phyloP scores from a whole-genome alignment of 306 rosid species.

The Delonix regia region DNA sequence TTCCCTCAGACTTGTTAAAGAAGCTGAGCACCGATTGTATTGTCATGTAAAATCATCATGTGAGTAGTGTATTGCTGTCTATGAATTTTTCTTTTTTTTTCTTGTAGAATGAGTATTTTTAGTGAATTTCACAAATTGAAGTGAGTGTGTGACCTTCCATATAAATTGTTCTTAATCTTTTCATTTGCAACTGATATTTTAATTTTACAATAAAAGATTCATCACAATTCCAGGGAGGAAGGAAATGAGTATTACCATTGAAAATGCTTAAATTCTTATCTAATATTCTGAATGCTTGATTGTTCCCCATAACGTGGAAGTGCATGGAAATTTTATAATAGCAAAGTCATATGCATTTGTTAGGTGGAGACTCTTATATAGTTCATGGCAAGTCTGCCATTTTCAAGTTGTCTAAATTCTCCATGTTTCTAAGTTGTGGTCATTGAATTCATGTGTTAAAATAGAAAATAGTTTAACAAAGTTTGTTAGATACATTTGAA shows the following conservation, averaged over 20 bases:
- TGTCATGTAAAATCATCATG: slow-evolving; percentile 82
- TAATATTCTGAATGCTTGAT: no score
- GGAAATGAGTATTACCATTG: no score
- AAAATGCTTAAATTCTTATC: no score
- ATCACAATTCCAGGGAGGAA: background rate
- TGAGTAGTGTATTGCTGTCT: slow-evolving; percentile 41
- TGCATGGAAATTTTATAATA: no score
- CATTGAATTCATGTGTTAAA: background rate
- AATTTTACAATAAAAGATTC: background rate
- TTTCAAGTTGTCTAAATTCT: background rate
- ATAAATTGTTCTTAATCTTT: background rate
- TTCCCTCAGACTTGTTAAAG: slow-evolving; percentile 74
- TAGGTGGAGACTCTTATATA: background rate
- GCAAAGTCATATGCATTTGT: no score
- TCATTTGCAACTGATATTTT: background rate
- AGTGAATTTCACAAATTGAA: no score
- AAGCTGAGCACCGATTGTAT: slow-evolving; percentile 84
- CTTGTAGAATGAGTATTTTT: background rate
- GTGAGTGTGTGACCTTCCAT: background rate
- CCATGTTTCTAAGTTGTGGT: background rate
- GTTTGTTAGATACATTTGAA: background rate
- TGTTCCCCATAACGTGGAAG: no score
- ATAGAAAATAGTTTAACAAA: background rate
- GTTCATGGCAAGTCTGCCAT: background rate
- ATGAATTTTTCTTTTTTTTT: background rate